phyloP scores from a whole-genome alignment of 805 yeast genomes.

The Candida tibetensis region DNA sequence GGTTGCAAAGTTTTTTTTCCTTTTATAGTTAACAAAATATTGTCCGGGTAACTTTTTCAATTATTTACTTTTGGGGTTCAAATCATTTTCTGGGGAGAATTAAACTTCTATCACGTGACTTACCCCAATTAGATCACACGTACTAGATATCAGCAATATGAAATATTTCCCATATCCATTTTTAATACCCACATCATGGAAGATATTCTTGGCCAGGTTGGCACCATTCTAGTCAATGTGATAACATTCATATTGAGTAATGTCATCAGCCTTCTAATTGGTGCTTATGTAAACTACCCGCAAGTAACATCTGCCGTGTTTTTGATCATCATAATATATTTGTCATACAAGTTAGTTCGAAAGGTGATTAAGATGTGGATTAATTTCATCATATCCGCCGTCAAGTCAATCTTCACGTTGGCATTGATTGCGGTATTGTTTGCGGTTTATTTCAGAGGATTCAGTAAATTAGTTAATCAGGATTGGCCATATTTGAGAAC shows the following conservation, averaged over 20 bases:
- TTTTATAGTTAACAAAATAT: too few species aligned
- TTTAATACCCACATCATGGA: too few species aligned
- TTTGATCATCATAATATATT: slow-evolving; percentile 14
- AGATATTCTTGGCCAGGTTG: slow-evolving; percentile 12
- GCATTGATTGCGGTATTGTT: slow-evolving; percentile 12
- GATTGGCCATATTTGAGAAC: slow-evolving; percentile 12
- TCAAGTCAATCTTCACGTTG: slow-evolving; percentile 18
- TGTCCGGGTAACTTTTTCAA: too few species aligned
- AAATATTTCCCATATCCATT: too few species aligned
- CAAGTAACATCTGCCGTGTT: slow-evolving; percentile 16
- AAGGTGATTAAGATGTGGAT: slow-evolving; percentile 21
- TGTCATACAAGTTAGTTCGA: slow-evolving; percentile 15
- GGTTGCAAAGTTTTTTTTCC: too few species aligned
- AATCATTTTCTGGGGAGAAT: too few species aligned
- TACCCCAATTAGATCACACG: too few species aligned
- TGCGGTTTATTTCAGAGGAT: slow-evolving; percentile 22
- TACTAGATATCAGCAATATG: too few species aligned
- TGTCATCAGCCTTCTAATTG: slow-evolving; percentile 9
- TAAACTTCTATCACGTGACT: too few species aligned
- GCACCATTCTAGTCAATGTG: slow-evolving; percentile 10
- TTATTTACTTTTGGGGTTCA: too few species aligned
- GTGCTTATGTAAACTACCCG: slow-evolving; percentile 18
- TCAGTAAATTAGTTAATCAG: slow-evolving; percentile 16
- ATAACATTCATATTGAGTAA: slow-evolving; percentile 14
- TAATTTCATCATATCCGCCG: slow-evolving; percentile 14